Evolutionary conservation across 371 early-diverging fungal genomes (phyloP).

Genomic region (Nematocida sp.): DNA sequence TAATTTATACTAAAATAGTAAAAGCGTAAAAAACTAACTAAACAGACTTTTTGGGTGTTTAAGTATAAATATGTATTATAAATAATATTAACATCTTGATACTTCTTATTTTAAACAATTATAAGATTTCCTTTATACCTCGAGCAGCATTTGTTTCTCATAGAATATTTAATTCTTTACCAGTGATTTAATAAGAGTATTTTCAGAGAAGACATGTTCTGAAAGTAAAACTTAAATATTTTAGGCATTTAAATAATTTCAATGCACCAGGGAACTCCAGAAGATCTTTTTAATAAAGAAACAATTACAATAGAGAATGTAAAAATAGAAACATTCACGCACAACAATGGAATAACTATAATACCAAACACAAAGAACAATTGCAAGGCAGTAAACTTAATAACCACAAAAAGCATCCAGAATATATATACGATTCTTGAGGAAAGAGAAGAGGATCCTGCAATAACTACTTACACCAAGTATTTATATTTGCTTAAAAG

Average conservation of each 20-base stretch:
- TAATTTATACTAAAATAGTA: too few relatives aligned
- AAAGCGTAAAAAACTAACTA: too few relatives aligned
- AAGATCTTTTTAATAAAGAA: slow-evolving; percentile 22
- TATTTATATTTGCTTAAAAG: slow-evolving; percentile 30
- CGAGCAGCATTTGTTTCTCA: too few relatives aligned
- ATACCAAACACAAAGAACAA: slow-evolving; percentile 18
- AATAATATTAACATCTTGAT: too few relatives aligned
- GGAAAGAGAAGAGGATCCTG: not conserved
- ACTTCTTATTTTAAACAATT: too few relatives aligned
- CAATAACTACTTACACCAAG: slow-evolving; percentile 3
- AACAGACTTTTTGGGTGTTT: too few relatives aligned
- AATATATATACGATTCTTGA: slow-evolving; percentile 36
- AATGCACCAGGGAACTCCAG: slow-evolving; percentile 1
- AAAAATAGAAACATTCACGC: slow-evolving; percentile 4
- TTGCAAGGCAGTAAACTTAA: not conserved
- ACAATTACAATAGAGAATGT: not conserved
- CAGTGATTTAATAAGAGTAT: too few relatives aligned
- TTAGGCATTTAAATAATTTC: slow-evolving; percentile 11
- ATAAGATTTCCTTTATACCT: too few relatives aligned
- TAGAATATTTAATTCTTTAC: too few relatives aligned
- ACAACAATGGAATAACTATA: slow-evolving; percentile 36
- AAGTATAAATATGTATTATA: too few relatives aligned
- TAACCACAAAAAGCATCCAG: slow-evolving; percentile 8
- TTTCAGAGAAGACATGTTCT: too few relatives aligned
- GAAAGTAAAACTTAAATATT: not conserved